Evolutionary conservation across 2,329 filamentous ascomycete genomes (phyloP).

Genomic region (Trichophyton rubrum): DNA sequence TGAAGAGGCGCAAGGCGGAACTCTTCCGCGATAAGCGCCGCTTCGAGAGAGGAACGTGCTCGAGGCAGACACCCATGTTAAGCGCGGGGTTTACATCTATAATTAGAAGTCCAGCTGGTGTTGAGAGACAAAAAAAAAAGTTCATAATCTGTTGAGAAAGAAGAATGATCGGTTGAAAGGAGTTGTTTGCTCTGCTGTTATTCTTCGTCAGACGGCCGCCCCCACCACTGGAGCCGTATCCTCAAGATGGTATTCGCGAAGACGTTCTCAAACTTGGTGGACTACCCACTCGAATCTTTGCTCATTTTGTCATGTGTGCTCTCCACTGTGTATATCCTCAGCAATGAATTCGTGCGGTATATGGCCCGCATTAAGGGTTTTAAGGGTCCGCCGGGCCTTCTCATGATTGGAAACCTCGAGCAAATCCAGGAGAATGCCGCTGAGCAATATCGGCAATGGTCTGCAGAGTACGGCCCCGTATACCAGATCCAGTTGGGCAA

Average conservation of each 20-base stretch:
- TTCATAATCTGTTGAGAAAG: neutral
- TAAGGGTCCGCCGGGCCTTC: slow-evolving; percentile 39
- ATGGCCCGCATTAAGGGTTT: slow-evolving; percentile 36
- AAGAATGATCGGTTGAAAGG: neutral
- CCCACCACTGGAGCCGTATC: neutral
- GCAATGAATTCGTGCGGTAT: slow-evolving; percentile 39
- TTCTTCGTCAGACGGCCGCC: neutral
- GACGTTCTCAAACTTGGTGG: neutral
- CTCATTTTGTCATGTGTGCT: slow-evolving; percentile 12
- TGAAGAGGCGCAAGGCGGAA: neutral
- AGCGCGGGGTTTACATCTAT: neutral
- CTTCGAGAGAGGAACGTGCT: neutral
- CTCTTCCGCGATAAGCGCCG: neutral
- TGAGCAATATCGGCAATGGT: slow-evolving; percentile 46
- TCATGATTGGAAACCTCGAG: slow-evolving; percentile 44
- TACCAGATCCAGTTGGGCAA: slow-evolving; percentile 49
- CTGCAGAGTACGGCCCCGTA: slow-evolving; percentile 38
- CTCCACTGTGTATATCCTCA: slow-evolving; percentile 35
- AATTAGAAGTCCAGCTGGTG: too few relatives aligned
- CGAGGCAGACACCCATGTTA: neutral
- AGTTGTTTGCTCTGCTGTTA: neutral
- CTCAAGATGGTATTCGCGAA: neutral
- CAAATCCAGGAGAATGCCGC: slow-evolving; percentile 45
- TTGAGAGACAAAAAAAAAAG: neutral
- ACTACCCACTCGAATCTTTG: neutral